A percentile compares a stretch with the other conserved stretches of the same genome.
Evolutionary conservation across 192 early-diverging fungal species (phyloP).

Genomic region (Phlyctochytrium planicorne): DNA sequence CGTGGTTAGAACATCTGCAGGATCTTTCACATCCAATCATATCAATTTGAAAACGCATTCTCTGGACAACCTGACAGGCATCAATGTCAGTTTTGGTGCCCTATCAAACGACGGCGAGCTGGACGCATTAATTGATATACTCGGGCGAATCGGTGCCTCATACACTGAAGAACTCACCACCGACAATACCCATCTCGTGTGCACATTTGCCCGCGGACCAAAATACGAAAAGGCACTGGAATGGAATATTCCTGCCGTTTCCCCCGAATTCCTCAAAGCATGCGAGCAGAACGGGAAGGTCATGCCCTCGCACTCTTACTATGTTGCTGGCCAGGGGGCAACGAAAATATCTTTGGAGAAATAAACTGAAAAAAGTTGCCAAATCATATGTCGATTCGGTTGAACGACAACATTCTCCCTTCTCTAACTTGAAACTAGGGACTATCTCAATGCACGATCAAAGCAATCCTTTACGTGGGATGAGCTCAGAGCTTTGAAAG

Average conservation of each 20-base stretch:
- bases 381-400: no score
- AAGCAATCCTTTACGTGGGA: neutral
- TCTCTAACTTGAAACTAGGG: no score
- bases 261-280: constrained; percentile 90
- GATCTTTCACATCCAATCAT: constrained; percentile 74
- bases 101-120: constrained; percentile 75
- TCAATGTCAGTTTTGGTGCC: constrained; percentile 91
- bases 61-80: constrained; percentile 97
- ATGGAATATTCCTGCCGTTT: constrained; percentile 92
- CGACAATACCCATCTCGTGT: constrained; percentile 91
- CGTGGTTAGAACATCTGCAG: constrained; percentile 90
- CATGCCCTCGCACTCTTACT: constrained; percentile 60
- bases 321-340: constrained; percentile 23
- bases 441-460: neutral
- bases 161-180: constrained; percentile 82
- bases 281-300: constrained; percentile 89
- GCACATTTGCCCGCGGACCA: constrained; percentile 76
- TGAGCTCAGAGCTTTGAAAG: neutral
- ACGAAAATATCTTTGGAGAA: no score
- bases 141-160: constrained; percentile 82
- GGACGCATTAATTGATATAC: constrained; percentile 68
- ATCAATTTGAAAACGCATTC: constrained; percentile 81
- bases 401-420: no score
- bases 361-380: no score
- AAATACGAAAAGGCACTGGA: constrained; percentile 86